Conservation (phyloP, 306 rosid species). For the Lathyrus sativus region DNA sequence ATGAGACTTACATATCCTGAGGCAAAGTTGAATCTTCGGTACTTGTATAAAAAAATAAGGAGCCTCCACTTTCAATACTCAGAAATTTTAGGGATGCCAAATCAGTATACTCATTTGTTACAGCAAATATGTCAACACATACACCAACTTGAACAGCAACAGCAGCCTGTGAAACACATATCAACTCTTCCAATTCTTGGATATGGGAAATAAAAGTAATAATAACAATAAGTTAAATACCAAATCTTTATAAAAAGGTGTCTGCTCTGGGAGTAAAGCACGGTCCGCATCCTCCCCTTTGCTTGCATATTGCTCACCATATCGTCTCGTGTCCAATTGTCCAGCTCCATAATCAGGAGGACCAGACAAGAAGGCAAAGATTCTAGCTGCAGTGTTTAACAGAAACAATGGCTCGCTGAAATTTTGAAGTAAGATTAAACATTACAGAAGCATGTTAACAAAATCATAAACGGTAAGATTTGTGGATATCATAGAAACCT, state of each 20-base stretch:
- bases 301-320: conserved; percentile 98
- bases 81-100: conserved; percentile 91
- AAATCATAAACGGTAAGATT: conserved; percentile 33
- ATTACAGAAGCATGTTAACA: conserved; percentile 21
- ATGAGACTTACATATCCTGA: conserved; percentile 84
- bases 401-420: conserved; percentile 42
- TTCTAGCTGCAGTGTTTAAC: conserved; percentile 73
- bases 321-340: conserved; percentile 86
- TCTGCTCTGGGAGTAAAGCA: conserved; percentile 97
- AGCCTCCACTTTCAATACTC: conserved; percentile 92
- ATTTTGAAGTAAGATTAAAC: conserved; percentile 24
- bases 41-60: conserved; percentile 75
- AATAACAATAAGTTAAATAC: conserved; percentile 46
- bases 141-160: conserved; percentile 98
- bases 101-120: conserved; percentile 94
- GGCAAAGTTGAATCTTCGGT: conserved; percentile 95
- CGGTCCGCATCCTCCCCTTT: conserved; percentile 97
- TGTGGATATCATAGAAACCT: conserved; percentile 55
- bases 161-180: conserved; percentile 74
- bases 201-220: conserved; percentile 25
- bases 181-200: conserved; percentile 44
- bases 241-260: conserved; percentile 92
- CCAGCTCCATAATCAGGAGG: conserved; percentile 99
- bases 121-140: conserved; percentile 95
- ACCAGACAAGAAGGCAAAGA: conserved; percentile 87